phyloP scores from a whole-genome alignment of 345 rosid species.

The Gynandropsis gynandra region DNA sequence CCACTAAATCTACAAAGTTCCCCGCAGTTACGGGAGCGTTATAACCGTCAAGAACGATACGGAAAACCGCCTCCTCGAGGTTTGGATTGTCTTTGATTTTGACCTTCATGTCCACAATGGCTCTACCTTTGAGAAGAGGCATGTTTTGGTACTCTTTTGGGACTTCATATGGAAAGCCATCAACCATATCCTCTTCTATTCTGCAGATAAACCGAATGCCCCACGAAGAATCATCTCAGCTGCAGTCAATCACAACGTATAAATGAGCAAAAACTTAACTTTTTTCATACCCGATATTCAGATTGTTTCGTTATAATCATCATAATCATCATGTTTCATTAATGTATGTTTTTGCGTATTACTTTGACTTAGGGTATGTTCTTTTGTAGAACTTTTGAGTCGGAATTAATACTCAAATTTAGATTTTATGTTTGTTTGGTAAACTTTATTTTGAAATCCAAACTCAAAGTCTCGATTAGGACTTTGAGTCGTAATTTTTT shows the following conservation, averaged over 20 bases:
- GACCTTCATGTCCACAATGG: conserved; percentile 95
- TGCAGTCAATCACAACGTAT: conserved; percentile 83
- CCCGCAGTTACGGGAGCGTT: conserved; percentile 96
- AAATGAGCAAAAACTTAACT: conserved; percentile 29
- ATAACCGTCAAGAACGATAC: conserved; percentile 87
- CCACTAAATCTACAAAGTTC: conserved; percentile 83
- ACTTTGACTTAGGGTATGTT: no score
- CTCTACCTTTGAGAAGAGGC: conserved; percentile 98
- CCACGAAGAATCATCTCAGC: conserved; percentile 98
- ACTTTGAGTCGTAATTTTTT: no score
- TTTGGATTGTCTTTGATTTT: conserved; percentile 96
- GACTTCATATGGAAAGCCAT: conserved; percentile 86
- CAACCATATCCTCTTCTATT: conserved; percentile 99
- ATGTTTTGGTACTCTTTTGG: conserved; percentile 69
- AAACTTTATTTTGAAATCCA: no score
- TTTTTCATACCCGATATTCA: conserved; percentile 2
- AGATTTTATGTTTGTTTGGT: no score
- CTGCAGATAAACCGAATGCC: conserved; percentile 98
- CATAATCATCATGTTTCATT: no score
- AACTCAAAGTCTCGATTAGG: no score
- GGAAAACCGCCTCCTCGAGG: conserved; percentile 72
- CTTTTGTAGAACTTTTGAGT: no score
- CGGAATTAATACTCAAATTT: no score
- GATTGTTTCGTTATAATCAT: no score
- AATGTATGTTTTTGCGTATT: no score